These are phyloP conservation scores for Coprinellus micaceus DNA, from an alignment of 768 basidiomycete species.

Conservation along the genomic window DNA sequence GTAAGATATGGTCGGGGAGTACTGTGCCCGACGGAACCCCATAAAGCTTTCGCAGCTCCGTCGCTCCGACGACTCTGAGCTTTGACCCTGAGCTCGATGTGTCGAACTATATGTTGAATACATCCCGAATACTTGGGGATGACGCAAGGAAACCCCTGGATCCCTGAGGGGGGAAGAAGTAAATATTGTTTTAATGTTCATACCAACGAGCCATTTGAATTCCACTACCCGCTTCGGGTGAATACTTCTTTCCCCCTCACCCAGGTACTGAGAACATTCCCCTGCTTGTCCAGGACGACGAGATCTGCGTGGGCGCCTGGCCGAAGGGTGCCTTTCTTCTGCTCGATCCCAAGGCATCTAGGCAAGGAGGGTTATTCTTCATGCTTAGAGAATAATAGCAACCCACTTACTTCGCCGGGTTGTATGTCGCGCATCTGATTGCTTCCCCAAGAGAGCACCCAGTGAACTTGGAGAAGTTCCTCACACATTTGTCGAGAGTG, in stretches of 20 bases:
- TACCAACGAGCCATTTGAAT: no score
- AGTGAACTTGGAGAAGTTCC: conserved; percentile 81
- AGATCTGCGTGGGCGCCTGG: conserved; percentile 87
- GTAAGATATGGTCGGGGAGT: no score
- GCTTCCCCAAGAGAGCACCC: conserved; percentile 81
- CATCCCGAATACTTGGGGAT: no score
- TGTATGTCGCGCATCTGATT: conserved; percentile 81
- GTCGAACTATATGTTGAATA: no score
- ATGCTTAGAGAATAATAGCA: neutral
- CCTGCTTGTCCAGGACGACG: conserved; percentile 66
- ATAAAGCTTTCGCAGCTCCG: no score
- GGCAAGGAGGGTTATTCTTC: conserved; percentile 2
- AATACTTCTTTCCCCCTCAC: conserved; percentile 54
- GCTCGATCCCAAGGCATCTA: conserved; percentile 75
- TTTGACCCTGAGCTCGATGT: no score
- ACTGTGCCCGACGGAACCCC: no score
- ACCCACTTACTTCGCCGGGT: conserved; percentile 67
- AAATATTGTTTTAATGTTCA: no score
- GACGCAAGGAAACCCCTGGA: no score
- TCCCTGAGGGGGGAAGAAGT: no score
- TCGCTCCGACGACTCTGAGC: no score
- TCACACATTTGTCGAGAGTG: conserved; percentile 79
- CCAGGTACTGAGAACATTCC: conserved; percentile 69
- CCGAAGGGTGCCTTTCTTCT: conserved; percentile 75
- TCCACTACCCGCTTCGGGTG: neutral